Base-by-base conservation (phyloP, 202 grass and related monocot genomes). In the Tripidium arundinaceum region DNA sequence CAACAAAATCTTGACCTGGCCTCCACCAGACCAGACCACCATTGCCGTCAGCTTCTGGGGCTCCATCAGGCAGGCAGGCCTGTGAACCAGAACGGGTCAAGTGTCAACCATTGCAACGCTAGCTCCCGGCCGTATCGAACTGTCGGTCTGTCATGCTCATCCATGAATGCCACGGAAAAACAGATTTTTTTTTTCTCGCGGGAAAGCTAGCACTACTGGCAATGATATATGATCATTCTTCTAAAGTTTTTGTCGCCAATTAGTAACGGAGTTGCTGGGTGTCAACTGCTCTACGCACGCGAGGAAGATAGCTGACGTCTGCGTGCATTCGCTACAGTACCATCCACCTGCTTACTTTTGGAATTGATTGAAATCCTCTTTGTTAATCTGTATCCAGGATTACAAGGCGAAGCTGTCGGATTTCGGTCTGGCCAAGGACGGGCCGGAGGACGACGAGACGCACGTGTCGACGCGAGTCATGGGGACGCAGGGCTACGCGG, bases 351-450 rank as follows among this genome's bases (percentile, higher is more conserved):
- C 4, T 28, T 1, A 61, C 58, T 62, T 62, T 62, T 2, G 12
- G 12, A 7, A 28, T 62, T 62, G 25, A 62, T 57, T 11, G 21
- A 55, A 55, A 22, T 57, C 21, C 8, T 24, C 8, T 57, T 24
- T 57, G 8, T 50, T 50, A 6, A 14, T 31, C 10, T 27, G 5
- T 29, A 8, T 64, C 1, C 87, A 98, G 95, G 85, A 93, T 27
- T 86, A 90, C 68, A 89, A 88, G 66, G 92, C 95, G 7, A 95
- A 98, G 86, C 88, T 98, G 4, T 94, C 95, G 3, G 95, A 98
- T 72, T 98, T 98, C 21, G 95, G 95, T 31, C 92, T 98, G 0
- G 96, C 96, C 47, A 98, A 98, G 83, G 91, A 92, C 72, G 96
- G 96, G 3, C 96, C 96, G 0, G 82, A 85, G 61, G 96, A 92